A percentile compares a stretch with the other conserved stretches of the same genome.
These are phyloP conservation scores for Thraustotheca clavata DNA, from an alignment of 352 stramenopile genomes.

Conservation along the genomic window DNA sequence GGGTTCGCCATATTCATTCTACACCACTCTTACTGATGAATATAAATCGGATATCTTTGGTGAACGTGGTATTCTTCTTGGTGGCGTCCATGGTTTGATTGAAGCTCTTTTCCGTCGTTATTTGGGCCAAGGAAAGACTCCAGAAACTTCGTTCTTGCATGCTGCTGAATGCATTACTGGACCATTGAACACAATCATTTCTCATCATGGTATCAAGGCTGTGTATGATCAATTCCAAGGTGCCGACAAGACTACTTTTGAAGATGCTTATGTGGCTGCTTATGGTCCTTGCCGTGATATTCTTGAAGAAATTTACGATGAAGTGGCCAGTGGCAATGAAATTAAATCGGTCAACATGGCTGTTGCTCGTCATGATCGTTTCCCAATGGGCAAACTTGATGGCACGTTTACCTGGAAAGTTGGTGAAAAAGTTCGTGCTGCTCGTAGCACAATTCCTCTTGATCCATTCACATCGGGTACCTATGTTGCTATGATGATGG, in stretches of 20 bases:
- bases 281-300: slow-evolving; percentile 96
- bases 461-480: slow-evolving; percentile 96
- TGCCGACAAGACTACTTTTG: slow-evolving; percentile 91
- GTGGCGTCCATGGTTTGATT: slow-evolving; percentile 95
- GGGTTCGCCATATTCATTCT: slow-evolving; percentile 96
- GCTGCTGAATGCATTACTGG: slow-evolving; percentile 96
- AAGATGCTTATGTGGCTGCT: slow-evolving; percentile 92
- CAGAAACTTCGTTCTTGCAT: slow-evolving; percentile 95
- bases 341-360: slow-evolving; percentile 98
- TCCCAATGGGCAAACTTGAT: slow-evolving; percentile 97
- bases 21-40: slow-evolving; percentile 94
- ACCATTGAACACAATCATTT: slow-evolving; percentile 96
- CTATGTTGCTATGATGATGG: slow-evolving; percentile 98
- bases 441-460: slow-evolving; percentile 91
- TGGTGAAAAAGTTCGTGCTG: slow-evolving; percentile 93
- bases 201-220: slow-evolving; percentile 94
- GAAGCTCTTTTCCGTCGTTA: slow-evolving; percentile 97
- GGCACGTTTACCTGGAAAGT: slow-evolving; percentile 96
- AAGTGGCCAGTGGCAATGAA: slow-evolving; percentile 96
- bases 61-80: slow-evolving; percentile 95
- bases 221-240: slow-evolving; percentile 92
- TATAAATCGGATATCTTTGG: slow-evolving; percentile 99
- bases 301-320: slow-evolving; percentile 97
- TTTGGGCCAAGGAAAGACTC: slow-evolving; percentile 88
- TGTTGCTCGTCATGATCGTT: slow-evolving; percentile 88